Conservation (phyloP, 2,329 filamentous ascomycete genomes). For the Aspergillus vadensis region DNA sequence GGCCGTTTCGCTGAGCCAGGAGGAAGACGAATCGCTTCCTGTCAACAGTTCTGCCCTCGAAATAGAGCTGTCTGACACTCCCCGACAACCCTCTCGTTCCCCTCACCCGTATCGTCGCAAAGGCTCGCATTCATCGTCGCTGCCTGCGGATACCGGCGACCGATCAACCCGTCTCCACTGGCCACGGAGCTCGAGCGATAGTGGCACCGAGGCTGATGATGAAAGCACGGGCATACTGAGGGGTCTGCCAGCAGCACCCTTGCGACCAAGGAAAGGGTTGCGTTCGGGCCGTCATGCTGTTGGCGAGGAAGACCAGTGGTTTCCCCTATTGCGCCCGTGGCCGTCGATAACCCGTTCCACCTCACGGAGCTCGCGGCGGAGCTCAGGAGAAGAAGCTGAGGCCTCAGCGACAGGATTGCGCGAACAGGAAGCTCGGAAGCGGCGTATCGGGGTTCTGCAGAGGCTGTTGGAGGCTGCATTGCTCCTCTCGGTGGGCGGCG, state of each 20-base stretch:
- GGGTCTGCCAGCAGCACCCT: constrained; percentile 77
- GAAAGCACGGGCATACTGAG: constrained; percentile 76
- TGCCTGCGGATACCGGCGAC: constrained; percentile 38
- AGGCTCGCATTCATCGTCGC: constrained; percentile 55
- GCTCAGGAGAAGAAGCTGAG: constrained; percentile 34
- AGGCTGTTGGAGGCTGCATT: constrained; percentile 58
- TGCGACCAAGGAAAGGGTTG: constrained; percentile 76
- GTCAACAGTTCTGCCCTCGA: constrained; percentile 25
- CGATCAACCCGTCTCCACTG: constrained; percentile 39
- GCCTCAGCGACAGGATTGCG: constrained; percentile 25
- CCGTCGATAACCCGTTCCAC: constrained; percentile 34
- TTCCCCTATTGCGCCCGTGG: constrained; percentile 35
- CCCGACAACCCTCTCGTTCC: constrained; percentile 60
- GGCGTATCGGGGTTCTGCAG: constrained; percentile 46
- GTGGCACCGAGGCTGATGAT: constrained; percentile 93
- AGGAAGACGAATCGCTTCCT: constrained; percentile 30
- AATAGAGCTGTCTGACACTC: constrained; percentile 23
- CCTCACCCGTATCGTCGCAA: constrained; percentile 69
- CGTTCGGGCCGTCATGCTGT: constrained; percentile 41
- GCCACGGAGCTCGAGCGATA: constrained; percentile 72
- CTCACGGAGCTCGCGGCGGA: constrained; percentile 32
- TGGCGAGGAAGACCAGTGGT: constrained; percentile 33
- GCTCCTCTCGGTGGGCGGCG: constrained; percentile 54
- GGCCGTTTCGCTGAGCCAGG: constrained; percentile 33
- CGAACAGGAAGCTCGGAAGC: constrained; percentile 33